These are phyloP conservation scores for Dendrobium nobile DNA, from an alignment of 106 monocot genomes.

Conservation along the genomic window DNA sequence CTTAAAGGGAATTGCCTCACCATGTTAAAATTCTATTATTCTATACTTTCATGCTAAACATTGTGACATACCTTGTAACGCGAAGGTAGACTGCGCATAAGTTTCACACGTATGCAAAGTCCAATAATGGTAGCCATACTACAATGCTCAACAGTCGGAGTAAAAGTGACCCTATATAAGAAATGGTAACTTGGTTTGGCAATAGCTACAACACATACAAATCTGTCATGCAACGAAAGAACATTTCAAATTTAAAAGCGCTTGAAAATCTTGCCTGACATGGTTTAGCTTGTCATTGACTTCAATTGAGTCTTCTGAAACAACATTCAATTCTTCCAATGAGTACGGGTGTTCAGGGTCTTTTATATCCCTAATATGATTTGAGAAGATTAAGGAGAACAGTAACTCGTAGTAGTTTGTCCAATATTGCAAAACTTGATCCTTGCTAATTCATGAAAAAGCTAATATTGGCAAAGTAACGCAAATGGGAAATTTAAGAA, in stretches of 20 bases:
- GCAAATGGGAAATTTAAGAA: background rate
- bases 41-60: background rate
- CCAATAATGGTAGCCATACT: constrained; percentile 97
- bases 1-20: background rate
- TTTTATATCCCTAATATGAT: constrained; percentile 97
- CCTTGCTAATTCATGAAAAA: background rate
- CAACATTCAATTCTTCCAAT: constrained; percentile 87
- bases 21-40: constrained; percentile 1
- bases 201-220: background rate
- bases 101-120: constrained; percentile 88
- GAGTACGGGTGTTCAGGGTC: constrained; percentile 96
- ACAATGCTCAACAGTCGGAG: constrained; percentile 97
- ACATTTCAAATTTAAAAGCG: background rate
- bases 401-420: background rate
- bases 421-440: background rate
- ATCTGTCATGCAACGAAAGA: background rate
- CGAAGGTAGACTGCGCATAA: constrained; percentile 90
- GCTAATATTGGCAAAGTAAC: background rate
- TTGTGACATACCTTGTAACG: constrained; percentile 68
- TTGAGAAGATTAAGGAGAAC: constrained; percentile 47
- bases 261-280: constrained; percentile 50
- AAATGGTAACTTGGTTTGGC: background rate
- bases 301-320: constrained; percentile 82
- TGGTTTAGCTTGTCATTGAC: constrained; percentile 46
- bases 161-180: constrained; percentile 76